Evolutionary conservation across 768 basidiomycete genomes (phyloP), one percentile per base, ranked within the genome.

Genomic region (Podaxis sp.): DNA sequence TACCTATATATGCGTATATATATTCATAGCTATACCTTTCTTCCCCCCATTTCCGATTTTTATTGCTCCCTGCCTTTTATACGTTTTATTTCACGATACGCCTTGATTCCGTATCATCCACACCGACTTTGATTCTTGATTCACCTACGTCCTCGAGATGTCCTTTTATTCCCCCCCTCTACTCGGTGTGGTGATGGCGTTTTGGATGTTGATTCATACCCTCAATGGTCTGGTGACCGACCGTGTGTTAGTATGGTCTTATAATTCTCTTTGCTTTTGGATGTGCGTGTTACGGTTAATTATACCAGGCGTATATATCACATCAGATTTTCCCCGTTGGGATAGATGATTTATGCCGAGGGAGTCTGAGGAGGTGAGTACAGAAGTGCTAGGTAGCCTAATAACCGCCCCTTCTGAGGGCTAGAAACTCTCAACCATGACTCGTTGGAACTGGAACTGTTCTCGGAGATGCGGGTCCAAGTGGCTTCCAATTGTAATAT

Each of bases 291-390:
- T 44, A 44, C 8, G 33, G 41, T 30, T 53, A 33, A n/a, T 30
- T 53, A 53, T 53, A 53, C 51, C 51, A 53, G 51, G 51, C 51
- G 51, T 53, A 53, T 53, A 53, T 8, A 28, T 36, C 33, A 33
- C 10, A 28, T 50, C n/a, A 12, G 17, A n/a, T 50, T 24, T 50
- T 24, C 12, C 17, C 28, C 12, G 15, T 17, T 30, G 12, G 51
- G 33, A 33, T 33, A 10, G 33, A 33, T 33, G 33, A 30, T 30
- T 6, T 30, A 30, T 30, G 28, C 4, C 28, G 7, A 30, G 28
- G 28, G 28, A 4, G 28, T 30, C 7, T 30, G 4, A 30, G 28
- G 30, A 33, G 33, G 7, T 33, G 33, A 33, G 33, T 10, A 7
- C 8, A 33, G 33, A 7, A 7, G 1, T 33, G 33, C 0, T 33